These are phyloP conservation scores for Yamadazyma blattariae DNA, from an alignment of 1,139 yeast genomes.

Conservation along the genomic window DNA sequence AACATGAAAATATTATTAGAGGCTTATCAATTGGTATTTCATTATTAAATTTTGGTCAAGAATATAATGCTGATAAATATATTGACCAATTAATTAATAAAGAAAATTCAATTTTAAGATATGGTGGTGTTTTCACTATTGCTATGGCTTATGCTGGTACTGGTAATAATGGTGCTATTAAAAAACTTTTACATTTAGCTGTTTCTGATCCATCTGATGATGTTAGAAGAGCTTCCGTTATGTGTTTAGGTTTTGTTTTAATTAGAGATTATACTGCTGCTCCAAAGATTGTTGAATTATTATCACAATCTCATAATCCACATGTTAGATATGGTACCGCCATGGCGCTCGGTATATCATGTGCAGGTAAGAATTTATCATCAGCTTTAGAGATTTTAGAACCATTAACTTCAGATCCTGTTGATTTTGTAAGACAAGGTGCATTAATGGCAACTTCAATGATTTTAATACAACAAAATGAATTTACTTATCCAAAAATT, in stretches of 20 bases:
- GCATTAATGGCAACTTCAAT: slow-evolving; percentile 91
- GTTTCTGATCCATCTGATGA: slow-evolving; percentile 97
- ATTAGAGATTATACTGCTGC: slow-evolving; percentile 90
- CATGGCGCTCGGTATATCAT: slow-evolving; percentile 92
- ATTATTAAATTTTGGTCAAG: slow-evolving; percentile 79
- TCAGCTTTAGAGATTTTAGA: slow-evolving; percentile 91
- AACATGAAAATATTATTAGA: slow-evolving; percentile 92
- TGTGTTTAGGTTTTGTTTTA: slow-evolving; percentile 88
- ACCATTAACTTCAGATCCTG: slow-evolving; percentile 90
- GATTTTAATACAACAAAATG: slow-evolving; percentile 93
- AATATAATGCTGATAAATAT: slow-evolving; percentile 72
- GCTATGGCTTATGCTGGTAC: slow-evolving; percentile 98
- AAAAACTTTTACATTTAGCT: slow-evolving; percentile 83
- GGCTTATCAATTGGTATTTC: slow-evolving; percentile 91
- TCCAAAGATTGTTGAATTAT: slow-evolving; percentile 89
- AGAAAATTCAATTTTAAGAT: slow-evolving; percentile 83
- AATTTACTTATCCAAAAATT: slow-evolving; percentile 77
- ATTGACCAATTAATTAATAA: slow-evolving; percentile 67
- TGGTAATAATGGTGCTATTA: slow-evolving; percentile 83
- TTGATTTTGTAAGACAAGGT: slow-evolving; percentile 97
- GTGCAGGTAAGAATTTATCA: slow-evolving; percentile 90
- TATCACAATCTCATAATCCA: slow-evolving; percentile 94
- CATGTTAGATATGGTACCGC: slow-evolving; percentile 99
- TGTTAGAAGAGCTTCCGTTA: slow-evolving; percentile 94
- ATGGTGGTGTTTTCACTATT: slow-evolving; percentile 93